phyloP scores from a whole-genome alignment of 2,329 filamentous ascomycete genomes.

The Pseudogymnoascus sp. region DNA sequence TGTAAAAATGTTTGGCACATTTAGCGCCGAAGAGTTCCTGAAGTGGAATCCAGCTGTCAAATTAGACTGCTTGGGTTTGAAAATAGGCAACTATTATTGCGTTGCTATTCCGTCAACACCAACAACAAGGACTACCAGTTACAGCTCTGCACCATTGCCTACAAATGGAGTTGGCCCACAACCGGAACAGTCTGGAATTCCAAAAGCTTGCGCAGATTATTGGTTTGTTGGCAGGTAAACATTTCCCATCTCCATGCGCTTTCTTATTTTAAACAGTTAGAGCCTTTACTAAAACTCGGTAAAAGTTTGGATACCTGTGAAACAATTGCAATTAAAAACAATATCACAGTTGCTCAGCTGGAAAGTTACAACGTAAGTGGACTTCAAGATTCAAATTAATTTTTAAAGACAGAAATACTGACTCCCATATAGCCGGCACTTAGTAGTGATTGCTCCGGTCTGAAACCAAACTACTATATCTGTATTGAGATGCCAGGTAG shows the following conservation, averaged over 20 bases:
- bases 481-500: slow-evolving; percentile 13
- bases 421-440: not conserved
- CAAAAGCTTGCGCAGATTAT: not conserved
- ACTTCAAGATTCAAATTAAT: not conserved
- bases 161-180: slow-evolving; percentile 14
- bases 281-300: not conserved
- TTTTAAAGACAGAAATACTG: not conserved
- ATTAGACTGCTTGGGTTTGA: not conserved
- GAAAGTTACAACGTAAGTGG: slow-evolving; percentile 3
- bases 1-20: slow-evolving; percentile 13
- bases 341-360: slow-evolving; percentile 6
- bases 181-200: slow-evolving; percentile 12
- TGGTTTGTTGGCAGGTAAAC: slow-evolving; percentile 8
- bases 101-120: slow-evolving; percentile 13
- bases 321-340: slow-evolving; percentile 3
- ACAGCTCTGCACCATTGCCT: not conserved
- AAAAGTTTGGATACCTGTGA: slow-evolving; percentile 1
- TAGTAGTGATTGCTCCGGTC: slow-evolving; percentile 5
- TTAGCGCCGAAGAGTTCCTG: not conserved
- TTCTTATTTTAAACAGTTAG: not conserved
- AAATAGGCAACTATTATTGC: slow-evolving; percentile 1
- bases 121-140: slow-evolving; percentile 10
- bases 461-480: slow-evolving; percentile 11
- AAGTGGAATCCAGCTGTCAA: slow-evolving; percentile 6
- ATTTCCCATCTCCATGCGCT: too few relatives aligned